Base-by-base conservation (phyloP, 1,284 basidiomycete species). In the Rhodotorula sp. region DNA sequence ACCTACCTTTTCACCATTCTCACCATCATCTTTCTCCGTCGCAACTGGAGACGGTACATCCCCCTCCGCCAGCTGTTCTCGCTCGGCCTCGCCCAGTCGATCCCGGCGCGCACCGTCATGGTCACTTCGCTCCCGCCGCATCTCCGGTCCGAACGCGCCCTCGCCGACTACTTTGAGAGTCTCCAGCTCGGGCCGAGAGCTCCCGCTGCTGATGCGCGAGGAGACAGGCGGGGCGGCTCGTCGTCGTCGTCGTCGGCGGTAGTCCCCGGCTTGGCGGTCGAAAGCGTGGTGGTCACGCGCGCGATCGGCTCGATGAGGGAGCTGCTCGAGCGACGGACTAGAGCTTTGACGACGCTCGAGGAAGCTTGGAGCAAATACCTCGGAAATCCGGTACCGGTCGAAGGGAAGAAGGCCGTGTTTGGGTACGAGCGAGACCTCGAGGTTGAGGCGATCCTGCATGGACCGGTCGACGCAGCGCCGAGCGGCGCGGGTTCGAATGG, bases 91-190 rank as follows among this genome's bases (percentile, higher is more conserved):
- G 93, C 95, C 18, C 92, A 96, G 78, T 93, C 92, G 17, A 92
- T 97, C 54, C 89, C 94, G 0, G 91, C 94, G 0, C 88, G 95
- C 29, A 99, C 95, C 0, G 91, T 97, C 49, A 87, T 98, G 82
- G 87, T 95, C 55, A 89, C 90, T 8, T 86, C 87, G 64, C 84
- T 99, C 1, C 95, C 95, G 0, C 81, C 82, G 6, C 90, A 95
- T 75, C 84, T 99, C 1, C 87, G 89, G 69, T 88, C 89, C 15
- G 94, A 97, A 78, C 86, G 89, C 15, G 85, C 91, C 0, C 83
- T 99, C 22, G 91, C 93, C 0, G 91, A 94, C 73, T 97, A 98
- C 81, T 98, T 97, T 80, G 95, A 97, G 79, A 86, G 86, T 65
- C 82, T 84, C 29, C 45, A 65, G 4, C 46, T 73, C 45, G 49